Conservation (phyloP, 139 green algal species). For the Coelastrella sp. region DNA sequence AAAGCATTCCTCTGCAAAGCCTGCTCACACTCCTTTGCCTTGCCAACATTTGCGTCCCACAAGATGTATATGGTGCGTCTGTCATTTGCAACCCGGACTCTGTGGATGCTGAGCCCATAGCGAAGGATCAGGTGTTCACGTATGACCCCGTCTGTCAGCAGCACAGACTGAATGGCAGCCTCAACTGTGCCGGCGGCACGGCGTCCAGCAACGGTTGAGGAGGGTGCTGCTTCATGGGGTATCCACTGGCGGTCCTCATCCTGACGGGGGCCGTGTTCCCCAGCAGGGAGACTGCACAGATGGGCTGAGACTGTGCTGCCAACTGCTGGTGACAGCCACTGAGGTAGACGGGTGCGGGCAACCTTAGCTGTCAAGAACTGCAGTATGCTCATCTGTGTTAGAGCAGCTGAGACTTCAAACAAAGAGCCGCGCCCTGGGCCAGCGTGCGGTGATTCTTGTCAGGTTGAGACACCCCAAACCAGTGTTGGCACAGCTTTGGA, state of each 20-base stretch:
- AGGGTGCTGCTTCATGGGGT: not conserved
- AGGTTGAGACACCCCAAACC: no score
- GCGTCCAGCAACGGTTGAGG: not conserved
- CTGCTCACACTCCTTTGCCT: not conserved
- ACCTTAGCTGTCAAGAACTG: not conserved
- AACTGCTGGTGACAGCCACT: not conserved
- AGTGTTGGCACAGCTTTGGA: no score
- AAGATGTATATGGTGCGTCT: conserved; percentile 13
- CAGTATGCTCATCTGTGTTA: no score
- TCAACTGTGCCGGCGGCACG: conserved; percentile 9
- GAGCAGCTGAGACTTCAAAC: no score
- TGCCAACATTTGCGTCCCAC: not conserved
- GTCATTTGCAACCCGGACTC: conserved; percentile 1
- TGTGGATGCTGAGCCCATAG: conserved; percentile 20
- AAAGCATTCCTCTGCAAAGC: conserved; percentile 28
- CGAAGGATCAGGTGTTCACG: conserved; percentile 17
- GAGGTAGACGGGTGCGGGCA: no score
- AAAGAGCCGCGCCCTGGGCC: no score
- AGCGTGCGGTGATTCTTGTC: no score
- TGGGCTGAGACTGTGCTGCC: not conserved
- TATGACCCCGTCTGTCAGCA: conserved; percentile 19
- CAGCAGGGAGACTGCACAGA: not conserved
- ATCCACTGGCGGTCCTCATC: conserved; percentile 15
- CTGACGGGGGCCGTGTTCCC: not conserved
- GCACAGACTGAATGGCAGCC: conserved; percentile 23